Percentiles rank a stretch among this genome's conserved stretches.
Evolutionary conservation across 2,329 filamentous ascomycete genomes (phyloP).

Genomic region (Cercospora beticola): DNA sequence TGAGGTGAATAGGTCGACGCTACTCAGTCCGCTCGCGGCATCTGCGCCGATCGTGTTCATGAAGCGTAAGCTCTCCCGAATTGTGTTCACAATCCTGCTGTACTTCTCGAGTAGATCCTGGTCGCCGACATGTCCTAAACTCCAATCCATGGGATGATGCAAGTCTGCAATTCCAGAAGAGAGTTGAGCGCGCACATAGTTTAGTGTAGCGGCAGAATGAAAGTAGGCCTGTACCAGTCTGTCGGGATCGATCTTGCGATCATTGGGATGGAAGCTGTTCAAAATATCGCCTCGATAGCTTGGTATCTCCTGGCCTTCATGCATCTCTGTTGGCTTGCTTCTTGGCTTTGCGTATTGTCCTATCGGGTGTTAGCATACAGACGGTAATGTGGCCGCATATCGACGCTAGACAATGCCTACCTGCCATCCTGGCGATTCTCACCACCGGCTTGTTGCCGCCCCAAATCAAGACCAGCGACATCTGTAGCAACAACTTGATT

Average conservation of each 20-base stretch:
- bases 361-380: background rate
- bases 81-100: slow-evolving; percentile 75
- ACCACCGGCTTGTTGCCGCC: slow-evolving; percentile 80
- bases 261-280: slow-evolving; percentile 78
- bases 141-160: slow-evolving; percentile 92
- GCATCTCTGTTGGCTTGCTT: slow-evolving; percentile 79
- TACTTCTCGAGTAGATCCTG: slow-evolving; percentile 83
- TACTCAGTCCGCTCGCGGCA: slow-evolving; percentile 78
- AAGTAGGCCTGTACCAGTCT: slow-evolving; percentile 86
- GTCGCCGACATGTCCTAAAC: slow-evolving; percentile 84
- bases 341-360: slow-evolving; percentile 90
- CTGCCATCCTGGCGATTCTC: slow-evolving; percentile 91
- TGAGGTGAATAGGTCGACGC: slow-evolving; percentile 91
- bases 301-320: slow-evolving; percentile 77
- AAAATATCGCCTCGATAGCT: slow-evolving; percentile 95
- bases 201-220: slow-evolving; percentile 89
- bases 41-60: slow-evolving; percentile 91
- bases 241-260: slow-evolving; percentile 76
- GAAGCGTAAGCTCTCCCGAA: slow-evolving; percentile 81
- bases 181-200: slow-evolving; percentile 83
- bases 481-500: slow-evolving; percentile 93
- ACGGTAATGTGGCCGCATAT: background rate
- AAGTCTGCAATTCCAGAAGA: slow-evolving; percentile 89
- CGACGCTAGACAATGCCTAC: background rate
- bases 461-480: slow-evolving; percentile 95